These are phyloP conservation scores for Cytospora paraplurivora DNA, from an alignment of 2,329 filamentous ascomycete species.

Conservation along the genomic window DNA sequence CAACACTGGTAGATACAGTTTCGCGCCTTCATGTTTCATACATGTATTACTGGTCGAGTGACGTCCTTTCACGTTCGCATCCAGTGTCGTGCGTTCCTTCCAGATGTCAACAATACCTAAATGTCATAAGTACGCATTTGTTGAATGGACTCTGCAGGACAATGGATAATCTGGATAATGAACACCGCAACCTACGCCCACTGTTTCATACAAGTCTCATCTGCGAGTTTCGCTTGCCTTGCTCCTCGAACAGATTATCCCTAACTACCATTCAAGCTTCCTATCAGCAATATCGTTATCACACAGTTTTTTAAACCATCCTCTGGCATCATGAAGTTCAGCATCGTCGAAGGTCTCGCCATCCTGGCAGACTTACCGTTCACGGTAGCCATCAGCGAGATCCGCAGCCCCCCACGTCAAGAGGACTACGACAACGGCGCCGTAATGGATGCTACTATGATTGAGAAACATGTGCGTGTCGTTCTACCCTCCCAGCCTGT, in stretches of 20 bases:
- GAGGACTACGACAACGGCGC: conserved; percentile 22
- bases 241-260: not conserved
- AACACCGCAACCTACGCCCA: not conserved
- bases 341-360: conserved; percentile 8
- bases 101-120: not conserved
- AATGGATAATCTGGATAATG: no score
- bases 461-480: conserved; percentile 18
- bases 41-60: not conserved
- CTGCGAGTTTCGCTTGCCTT: not conserved
- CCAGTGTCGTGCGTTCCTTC: not conserved
- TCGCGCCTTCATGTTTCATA: conserved; percentile 21
- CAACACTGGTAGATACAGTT: not conserved
- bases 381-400: conserved; percentile 15
- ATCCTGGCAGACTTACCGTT: conserved; percentile 21
- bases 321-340: conserved; percentile 15
- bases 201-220: not conserved
- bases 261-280: not conserved
- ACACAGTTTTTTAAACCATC: not conserved
- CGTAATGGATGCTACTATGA: conserved; percentile 23
- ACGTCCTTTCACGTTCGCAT: not conserved
- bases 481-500: no score
- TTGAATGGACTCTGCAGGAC: no score
- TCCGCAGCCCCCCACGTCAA: conserved; percentile 18
- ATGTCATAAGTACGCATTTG: not conserved
- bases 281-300: conserved; percentile 3